Evolutionary conservation across 176 grass and related monocot species (phyloP).

Genomic region (Carex pumila): DNA sequence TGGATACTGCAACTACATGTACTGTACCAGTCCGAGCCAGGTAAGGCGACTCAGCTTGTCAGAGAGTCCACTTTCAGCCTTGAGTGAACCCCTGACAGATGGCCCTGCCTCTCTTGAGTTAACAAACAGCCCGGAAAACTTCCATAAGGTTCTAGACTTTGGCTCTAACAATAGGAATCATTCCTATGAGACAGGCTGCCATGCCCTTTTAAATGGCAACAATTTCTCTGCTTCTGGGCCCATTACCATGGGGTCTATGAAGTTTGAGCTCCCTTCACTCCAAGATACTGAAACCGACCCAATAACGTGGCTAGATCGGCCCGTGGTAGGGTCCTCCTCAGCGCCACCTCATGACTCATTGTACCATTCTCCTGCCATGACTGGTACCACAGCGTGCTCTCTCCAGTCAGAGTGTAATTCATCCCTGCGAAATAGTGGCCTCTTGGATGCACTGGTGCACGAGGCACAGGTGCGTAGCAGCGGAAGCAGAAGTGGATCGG

Average conservation of each 20-base stretch:
- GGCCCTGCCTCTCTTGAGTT: slow-evolving; percentile 43
- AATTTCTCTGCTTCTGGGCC: slow-evolving; percentile 76
- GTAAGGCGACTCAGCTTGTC: slow-evolving; percentile 47
- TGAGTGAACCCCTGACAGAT: slow-evolving; percentile 38
- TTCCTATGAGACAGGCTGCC: slow-evolving; percentile 54
- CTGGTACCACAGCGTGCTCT: slow-evolving; percentile 33
- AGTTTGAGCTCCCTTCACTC: slow-evolving; percentile 99
- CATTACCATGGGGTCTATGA: slow-evolving; percentile 48
- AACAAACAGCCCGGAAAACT: slow-evolving; percentile 52
- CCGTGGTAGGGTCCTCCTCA: slow-evolving; percentile 26
- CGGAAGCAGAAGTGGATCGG: slow-evolving; percentile 35
- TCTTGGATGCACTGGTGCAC: slow-evolving; percentile 76
- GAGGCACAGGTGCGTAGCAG: slow-evolving; percentile 46
- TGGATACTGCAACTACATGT: slow-evolving; percentile 48
- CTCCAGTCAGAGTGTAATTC: slow-evolving; percentile 50
- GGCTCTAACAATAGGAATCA: slow-evolving; percentile 44
- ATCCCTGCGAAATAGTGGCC: slow-evolving; percentile 57
- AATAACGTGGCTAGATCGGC: slow-evolving; percentile 57
- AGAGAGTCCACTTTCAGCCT: slow-evolving; percentile 35
- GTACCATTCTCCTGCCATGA: slow-evolving; percentile 50
- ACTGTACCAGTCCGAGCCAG: slow-evolving; percentile 43
- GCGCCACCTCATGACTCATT: slow-evolving; percentile 48
- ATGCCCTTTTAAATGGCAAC: slow-evolving; percentile 85
- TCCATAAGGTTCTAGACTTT: slow-evolving; percentile 46
- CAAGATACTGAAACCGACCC: slow-evolving; percentile 90